A percentile compares a stretch with the other conserved stretches of the same genome.
phyloP scores from a whole-genome alignment of 495 filamentous ascomycete genomes.

The Lichenothelia convexa region DNA sequence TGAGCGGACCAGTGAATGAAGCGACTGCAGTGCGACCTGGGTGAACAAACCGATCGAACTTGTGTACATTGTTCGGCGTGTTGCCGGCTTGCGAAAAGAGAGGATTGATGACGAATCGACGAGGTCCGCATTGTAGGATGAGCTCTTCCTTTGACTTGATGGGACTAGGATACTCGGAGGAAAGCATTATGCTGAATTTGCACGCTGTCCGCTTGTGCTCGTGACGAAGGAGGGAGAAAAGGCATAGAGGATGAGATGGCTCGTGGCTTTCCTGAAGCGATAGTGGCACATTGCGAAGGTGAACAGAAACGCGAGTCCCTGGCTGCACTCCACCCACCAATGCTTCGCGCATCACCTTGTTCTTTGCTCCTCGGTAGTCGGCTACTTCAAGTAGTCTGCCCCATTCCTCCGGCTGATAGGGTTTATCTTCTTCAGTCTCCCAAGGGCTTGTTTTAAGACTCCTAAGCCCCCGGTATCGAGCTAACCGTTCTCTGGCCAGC shows the following conservation, averaged over 20 bases:
- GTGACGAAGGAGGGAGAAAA: conserved; percentile 78
- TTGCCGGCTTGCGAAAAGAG: conserved; percentile 69
- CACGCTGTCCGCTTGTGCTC: conserved; percentile 83
- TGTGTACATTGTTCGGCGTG: conserved; percentile 88
- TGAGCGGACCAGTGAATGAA: conserved; percentile 73
- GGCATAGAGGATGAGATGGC: conserved; percentile 39
- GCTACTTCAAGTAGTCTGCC: conserved; percentile 60
- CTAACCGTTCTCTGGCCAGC: conserved; percentile 64
- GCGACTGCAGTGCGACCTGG: conserved; percentile 83
- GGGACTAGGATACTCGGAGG: conserved; percentile 46
- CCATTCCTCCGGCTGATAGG: conserved; percentile 81
- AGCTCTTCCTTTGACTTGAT: conserved; percentile 81
- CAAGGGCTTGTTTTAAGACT: conserved; percentile 68
- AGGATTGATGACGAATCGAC: conserved; percentile 72
- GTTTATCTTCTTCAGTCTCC: conserved; percentile 71
- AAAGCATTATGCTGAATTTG: conserved; percentile 71
- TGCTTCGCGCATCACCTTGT: conserved; percentile 55
- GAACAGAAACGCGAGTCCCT: conserved; percentile 61
- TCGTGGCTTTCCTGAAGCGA: conserved; percentile 34
- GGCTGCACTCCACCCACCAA: conserved; percentile 68
- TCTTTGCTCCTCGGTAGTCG: conserved; percentile 68
- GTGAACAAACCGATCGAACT: conserved; percentile 84
- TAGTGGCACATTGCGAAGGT: conserved; percentile 55
- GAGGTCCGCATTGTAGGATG: conserved; percentile 72
- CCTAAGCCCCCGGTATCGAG: conserved; percentile 78